Base-by-base conservation (phyloP, 129 eudicot species). In the Artemisia annua region DNA sequence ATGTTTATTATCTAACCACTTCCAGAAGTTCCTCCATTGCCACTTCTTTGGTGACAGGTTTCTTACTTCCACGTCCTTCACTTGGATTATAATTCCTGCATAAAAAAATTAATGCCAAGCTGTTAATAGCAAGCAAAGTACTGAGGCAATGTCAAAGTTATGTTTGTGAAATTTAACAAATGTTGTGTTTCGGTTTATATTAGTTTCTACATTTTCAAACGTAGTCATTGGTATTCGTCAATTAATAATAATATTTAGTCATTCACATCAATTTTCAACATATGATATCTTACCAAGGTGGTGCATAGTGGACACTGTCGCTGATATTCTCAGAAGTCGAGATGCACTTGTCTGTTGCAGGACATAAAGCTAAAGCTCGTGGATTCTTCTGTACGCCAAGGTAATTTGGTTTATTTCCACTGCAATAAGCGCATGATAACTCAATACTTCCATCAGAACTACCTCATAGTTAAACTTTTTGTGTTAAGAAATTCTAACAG, bases 11-110 rank as follows among this genome's bases (percentile, higher is more conserved):
- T 58, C 82, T 69, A 76, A 88, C 97, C 91, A 93, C 98, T 70
- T 93, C 68, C 48, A 93, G 86, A 65, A 93, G 97, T 89, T 93
- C 97, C 78, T 86, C 79, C 91, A 84, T 83, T 67, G 97, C 98
- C 60, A 67, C 76, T 71, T 86, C 92, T 81, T 71, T 82, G 70
- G 85, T 81, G 63, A 88, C 87, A 11, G 96, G 95, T 3, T 92
- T 87, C 74, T 85, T 82, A 67, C 92, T 74, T 74, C 97, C 97
- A 1, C 93, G 88, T 1, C 97, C 95, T 63, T 82, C 91, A 43
- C 81, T 86, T 3, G 98, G 96, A 74, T 93, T 93, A 80, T 93
- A 93, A 66, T 87, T 93, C 98, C 98, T 93, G 79, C 17, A 19
- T 58, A 62, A 55, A 55, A 48, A 39, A 53, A 53, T 17, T 17